These are phyloP conservation scores for Turnera subulata DNA, from an alignment of 345 rosid genomes.

Conservation along the genomic window DNA sequence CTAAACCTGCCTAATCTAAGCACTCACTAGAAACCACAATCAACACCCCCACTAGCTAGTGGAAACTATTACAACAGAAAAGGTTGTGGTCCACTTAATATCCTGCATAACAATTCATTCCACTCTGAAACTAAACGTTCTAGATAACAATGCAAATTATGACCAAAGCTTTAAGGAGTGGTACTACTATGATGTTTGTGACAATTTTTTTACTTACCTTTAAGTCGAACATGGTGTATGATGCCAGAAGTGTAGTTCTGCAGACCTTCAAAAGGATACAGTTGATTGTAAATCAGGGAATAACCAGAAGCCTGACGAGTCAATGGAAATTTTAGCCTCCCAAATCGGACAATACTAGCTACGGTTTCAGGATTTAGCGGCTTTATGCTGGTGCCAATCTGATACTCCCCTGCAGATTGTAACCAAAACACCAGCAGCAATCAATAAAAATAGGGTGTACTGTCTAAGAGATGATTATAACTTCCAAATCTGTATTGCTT, in stretches of 20 bases:
- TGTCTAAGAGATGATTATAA: too few relatives aligned
- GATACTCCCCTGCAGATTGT: slow-evolving; percentile 23
- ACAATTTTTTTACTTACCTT: slow-evolving; percentile 8
- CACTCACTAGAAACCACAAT: too few relatives aligned
- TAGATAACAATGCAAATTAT: too few relatives aligned
- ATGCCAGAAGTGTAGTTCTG: slow-evolving; percentile 28
- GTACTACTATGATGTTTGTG: too few relatives aligned
- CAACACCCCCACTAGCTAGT: too few relatives aligned
- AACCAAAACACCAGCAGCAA: not conserved
- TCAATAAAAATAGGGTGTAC: not conserved
- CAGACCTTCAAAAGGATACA: slow-evolving; percentile 22
- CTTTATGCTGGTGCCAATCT: slow-evolving; percentile 16
- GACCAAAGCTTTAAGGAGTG: too few relatives aligned
- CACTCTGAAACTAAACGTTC: too few relatives aligned
- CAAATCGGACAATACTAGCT: slow-evolving; percentile 22
- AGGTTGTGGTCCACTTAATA: too few relatives aligned
- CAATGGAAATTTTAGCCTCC: slow-evolving; percentile 1
- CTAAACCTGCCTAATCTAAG: too few relatives aligned
- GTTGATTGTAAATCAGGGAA: slow-evolving; percentile 23
- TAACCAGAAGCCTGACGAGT: slow-evolving; percentile 10
- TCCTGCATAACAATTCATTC: too few relatives aligned
- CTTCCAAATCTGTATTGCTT: too few relatives aligned
- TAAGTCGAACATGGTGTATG: slow-evolving; percentile 25
- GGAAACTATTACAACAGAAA: too few relatives aligned
- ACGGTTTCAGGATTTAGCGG: slow-evolving; percentile 16